Evolutionary conservation across 2,329 filamentous ascomycete species (phyloP).

Genomic region (Colletotrichum endophyticum): DNA sequence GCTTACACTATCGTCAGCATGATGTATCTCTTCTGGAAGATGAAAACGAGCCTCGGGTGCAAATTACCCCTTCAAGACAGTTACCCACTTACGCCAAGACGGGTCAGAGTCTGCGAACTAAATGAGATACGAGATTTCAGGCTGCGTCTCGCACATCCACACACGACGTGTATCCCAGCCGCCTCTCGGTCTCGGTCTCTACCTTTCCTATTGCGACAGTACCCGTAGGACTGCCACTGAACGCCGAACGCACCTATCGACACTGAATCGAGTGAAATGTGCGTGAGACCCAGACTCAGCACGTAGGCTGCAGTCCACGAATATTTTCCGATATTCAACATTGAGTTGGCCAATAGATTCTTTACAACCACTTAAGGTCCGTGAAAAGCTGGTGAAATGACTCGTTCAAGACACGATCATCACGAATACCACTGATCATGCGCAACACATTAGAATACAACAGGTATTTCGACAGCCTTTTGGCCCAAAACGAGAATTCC

Average conservation of each 20-base stretch:
- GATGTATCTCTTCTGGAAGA: not conserved
- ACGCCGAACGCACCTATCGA: fast-evolving
- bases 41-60: not conserved
- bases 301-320: too few relatives aligned
- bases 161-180: not conserved
- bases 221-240: not conserved
- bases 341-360: not conserved
- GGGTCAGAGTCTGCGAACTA: not conserved
- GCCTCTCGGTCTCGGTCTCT: not conserved
- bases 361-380: not conserved
- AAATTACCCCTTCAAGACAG: not conserved
- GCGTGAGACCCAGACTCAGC: not conserved
- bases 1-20: too few relatives aligned
- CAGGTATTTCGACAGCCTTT: too few relatives aligned
- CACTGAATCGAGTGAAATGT: not conserved
- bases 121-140: not conserved
- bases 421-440: too few relatives aligned
- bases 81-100: not conserved
- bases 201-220: not conserved
- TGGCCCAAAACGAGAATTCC: too few relatives aligned
- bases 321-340: not conserved
- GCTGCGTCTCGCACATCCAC: not conserved
- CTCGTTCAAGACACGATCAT: not conserved
- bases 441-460: too few relatives aligned
- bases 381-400: not conserved